Conservation (phyloP, 2,329 filamentous ascomycete genomes). For the Cercospora sesami region DNA sequence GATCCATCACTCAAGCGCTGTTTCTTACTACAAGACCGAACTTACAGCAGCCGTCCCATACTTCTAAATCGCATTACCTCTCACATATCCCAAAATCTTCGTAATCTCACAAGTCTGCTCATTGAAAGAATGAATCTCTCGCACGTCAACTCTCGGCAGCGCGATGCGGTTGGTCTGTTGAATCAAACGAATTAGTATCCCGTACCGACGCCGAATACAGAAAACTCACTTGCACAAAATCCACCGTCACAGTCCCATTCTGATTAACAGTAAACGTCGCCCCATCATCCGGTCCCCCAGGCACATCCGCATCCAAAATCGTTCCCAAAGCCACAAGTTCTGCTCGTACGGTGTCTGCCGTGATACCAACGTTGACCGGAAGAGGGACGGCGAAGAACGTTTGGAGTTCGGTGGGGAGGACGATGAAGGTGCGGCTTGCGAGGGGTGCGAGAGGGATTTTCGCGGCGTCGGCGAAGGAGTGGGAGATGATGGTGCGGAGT, state of each 20-base stretch:
- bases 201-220: not conserved
- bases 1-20: not conserved
- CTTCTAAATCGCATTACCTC: not conserved
- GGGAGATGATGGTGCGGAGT: slow-evolving; percentile 20
- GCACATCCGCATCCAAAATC: slow-evolving; percentile 13
- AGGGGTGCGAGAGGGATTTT: slow-evolving; percentile 16
- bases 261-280: slow-evolving; percentile 13
- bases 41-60: not conserved
- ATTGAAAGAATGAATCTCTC: slow-evolving; percentile 20
- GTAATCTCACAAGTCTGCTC: slow-evolving; percentile 14
- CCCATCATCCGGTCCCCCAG: slow-evolving; percentile 6
- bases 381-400: not conserved
- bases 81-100: slow-evolving; percentile 15
- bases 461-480: slow-evolving; percentile 10
- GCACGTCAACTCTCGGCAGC: slow-evolving; percentile 3
- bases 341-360: slow-evolving; percentile 17
- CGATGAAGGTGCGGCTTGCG: slow-evolving; percentile 16
- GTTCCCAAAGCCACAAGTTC: slow-evolving; percentile 17
- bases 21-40: not conserved
- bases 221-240: slow-evolving; percentile 18
- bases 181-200: too few species aligned
- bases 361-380: slow-evolving; percentile 19
- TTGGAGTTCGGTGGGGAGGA: slow-evolving; percentile 4
- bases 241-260: slow-evolving; percentile 18
- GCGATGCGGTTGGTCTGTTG: not conserved